These are phyloP conservation scores for Hordeum pubiflorum DNA, from an alignment of 202 grass and related monocot genomes.

Conservation along the genomic window DNA sequence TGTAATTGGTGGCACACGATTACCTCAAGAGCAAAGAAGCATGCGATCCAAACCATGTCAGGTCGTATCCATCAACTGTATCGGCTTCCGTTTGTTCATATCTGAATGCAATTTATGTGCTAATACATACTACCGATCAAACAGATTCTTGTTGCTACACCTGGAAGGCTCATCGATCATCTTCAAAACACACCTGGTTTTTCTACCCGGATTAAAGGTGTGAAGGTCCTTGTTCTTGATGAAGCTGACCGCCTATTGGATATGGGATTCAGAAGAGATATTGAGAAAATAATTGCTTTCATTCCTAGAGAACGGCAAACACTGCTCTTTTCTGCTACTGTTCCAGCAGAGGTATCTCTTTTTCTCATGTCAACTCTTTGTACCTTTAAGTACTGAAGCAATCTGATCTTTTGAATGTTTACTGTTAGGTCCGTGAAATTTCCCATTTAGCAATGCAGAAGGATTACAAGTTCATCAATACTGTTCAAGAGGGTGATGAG, in stretches of 20 bases:
- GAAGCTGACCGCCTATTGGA: constrained; percentile 94
- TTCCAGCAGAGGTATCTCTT: constrained; percentile 67
- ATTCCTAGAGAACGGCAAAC: constrained; percentile 88
- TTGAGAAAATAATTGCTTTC: constrained; percentile 75
- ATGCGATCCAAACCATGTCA: constrained; percentile 84
- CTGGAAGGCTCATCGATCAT: constrained; percentile 93
- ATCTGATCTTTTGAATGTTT: constrained; percentile 17
- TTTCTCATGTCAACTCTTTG: not conserved
- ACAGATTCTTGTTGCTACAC: constrained; percentile 90
- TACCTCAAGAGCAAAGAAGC: constrained; percentile 71
- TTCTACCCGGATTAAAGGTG: constrained; percentile 57
- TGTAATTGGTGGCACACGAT: constrained; percentile 79
- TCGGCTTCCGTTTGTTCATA: not conserved
- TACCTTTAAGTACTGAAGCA: constrained; percentile 8
- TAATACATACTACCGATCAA: constrained; percentile 21
- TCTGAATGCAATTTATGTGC: constrained; percentile 9
- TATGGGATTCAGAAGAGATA: constrained; percentile 95
- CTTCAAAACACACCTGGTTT: constrained; percentile 91
- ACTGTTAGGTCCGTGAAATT: constrained; percentile 66
- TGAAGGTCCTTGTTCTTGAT: constrained; percentile 93
- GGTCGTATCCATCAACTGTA: constrained; percentile 35
- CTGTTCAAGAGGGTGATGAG: constrained; percentile 87
- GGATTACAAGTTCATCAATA: constrained; percentile 67
- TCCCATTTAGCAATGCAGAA: constrained; percentile 77
- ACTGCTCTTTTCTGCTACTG: constrained; percentile 91